Base-by-base conservation (phyloP, 2,329 filamentous ascomycete species). In the Paecilomyces sp. region DNA sequence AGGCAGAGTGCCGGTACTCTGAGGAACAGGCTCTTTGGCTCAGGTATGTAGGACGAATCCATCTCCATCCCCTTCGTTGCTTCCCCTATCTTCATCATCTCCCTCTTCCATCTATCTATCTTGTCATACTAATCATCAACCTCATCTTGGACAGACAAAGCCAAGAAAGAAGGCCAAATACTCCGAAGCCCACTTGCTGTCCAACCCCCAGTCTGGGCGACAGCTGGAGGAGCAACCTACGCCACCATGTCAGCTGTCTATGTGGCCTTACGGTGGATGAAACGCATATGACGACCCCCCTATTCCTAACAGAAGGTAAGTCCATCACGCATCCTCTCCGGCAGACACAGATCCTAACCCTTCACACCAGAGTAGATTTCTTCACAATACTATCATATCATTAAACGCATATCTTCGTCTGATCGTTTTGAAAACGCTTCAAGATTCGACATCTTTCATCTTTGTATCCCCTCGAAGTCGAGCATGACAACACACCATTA, bases 131-230 rank as follows among this genome's bases (percentile, higher is more conserved):
- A 41, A 41, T 33, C 31, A 9, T 12, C 8, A 41, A n/a, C 36
- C n/a, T 15, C n/a, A n/a, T 41, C 36, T 4, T 8, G 36, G 18
- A 41, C 36, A 41, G 36, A 41, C 13, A 41, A n/a, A 41, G 36
- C 36, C 36, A 41, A n/a, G 36, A 41, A 41, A 41, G 36, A 41
- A n/a, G 36, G 36, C 15, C 36, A 41, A n/a, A 15, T 41, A n/a
- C 36, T 41, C 3, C 36, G 36, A 41, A 41, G 4, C 34, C 70
- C 75, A 6, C 57, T 76, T n/a, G 64, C 57, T 24, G 65, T 67
- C 25, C 71, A 74, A 56, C 65, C 63, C 53, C 71, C 71, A 3
- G 71, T 74, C 54, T 74, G 71, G 71, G 31, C 70, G 13, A 66
- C 70, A 3, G 71, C 68, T 11, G 67, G 58, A 0, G 70, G 69